Evolutionary conservation across 2,329 filamentous ascomycete genomes (phyloP), one percentile per base, ranked within the genome.

Genomic region (Aureobasidium sp.): DNA sequence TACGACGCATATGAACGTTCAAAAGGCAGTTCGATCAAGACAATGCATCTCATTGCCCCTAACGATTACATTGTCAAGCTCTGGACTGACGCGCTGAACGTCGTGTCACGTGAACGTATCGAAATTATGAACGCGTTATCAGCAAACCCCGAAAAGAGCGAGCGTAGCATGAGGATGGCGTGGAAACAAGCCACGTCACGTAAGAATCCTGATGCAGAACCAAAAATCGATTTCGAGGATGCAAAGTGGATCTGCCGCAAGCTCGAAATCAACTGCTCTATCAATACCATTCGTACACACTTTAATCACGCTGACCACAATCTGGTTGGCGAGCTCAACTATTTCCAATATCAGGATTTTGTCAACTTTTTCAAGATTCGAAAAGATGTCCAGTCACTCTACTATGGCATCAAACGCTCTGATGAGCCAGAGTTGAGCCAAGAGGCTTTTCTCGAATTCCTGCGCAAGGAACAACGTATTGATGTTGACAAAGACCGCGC

Each of bases 41-140:
- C 87, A 9, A 85, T 97, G 78, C 91, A 97, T 73, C 81, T 99
- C 57, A 86, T 97, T 62, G 90, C 92, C 29, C 87, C 87, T 12
- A 87, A 88, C 64, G 80, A 86, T 51, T 83, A 86, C 67, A 84
- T 86, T 8, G 88, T 93, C 68, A 80, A 85, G 34, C 80, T 90
- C 29, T 97, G 93, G 94, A 91, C 87, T 1, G 84, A 84, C 17
- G 93, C 91, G 2, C 82, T 99, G 15, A 88, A 96, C 64, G 85
- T 87, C 57, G 88, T 97, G 66, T 88, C 90, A 44, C 88, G 88
- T 68, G 90, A 96, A 71, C 86, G 94, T 61, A 91, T 95, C 66
- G 89, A 92, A 61, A 84, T 94, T 69, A 96, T 97, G 88, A 87
- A 90, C 13, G 94, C 91, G 6, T 78, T 99, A 62, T 90, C 93